Base-by-base conservation (phyloP, 257 asterid genomes). In the Lithospermum erythrorhizon region DNA sequence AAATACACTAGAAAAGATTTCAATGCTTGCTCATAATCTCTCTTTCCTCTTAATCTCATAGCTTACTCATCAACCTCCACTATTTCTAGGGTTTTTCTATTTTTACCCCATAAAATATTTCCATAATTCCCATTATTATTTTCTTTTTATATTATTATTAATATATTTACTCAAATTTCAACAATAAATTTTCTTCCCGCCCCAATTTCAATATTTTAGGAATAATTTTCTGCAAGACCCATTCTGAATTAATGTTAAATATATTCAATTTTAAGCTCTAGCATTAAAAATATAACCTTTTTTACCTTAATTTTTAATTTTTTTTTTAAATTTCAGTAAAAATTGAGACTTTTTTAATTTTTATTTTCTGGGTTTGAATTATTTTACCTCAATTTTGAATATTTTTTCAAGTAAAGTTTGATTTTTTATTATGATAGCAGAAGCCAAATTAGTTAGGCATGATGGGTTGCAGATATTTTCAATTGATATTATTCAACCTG, bases 391-490 rank as follows among this genome's bases (percentile, higher is more conserved):
- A 11, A 41, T 24, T 30, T 37, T 58, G 17, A 27, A 2, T 27
- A 14, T 51, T 53, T 53, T n/a, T 22, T 10, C 17, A 11, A 22
- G 2, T 18, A 47, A 35, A 21, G 53, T 45, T 53, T 32, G 61
- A 62, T 16, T 48, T 61, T 59, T 63, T 30, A 61, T 24, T 21
- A 61, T 86, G 95, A 81, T 81, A 64, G 87, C 95, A 27, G 95
- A 86, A 86, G 70, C 95, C 95, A 21, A 65, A 63, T 68, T 86
- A 94, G 95, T 83, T 61, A 80, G 66, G 73, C 95, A 86, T 80
- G 94, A 82, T 20, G 89, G 94, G 47, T 78, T 90, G 21, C 95
- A 86, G 73, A 82, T 86, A 57, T 86, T 86, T 87, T 86, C 95
- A 37, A 81, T 86, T 75, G 95, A 86, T 68, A 86, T 86, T 68